Percentiles rank a stretch among this genome's conserved stretches.
Conservation (phyloP, 1,139 yeast species). For the Schizosaccharomyces versatilis region DNA sequence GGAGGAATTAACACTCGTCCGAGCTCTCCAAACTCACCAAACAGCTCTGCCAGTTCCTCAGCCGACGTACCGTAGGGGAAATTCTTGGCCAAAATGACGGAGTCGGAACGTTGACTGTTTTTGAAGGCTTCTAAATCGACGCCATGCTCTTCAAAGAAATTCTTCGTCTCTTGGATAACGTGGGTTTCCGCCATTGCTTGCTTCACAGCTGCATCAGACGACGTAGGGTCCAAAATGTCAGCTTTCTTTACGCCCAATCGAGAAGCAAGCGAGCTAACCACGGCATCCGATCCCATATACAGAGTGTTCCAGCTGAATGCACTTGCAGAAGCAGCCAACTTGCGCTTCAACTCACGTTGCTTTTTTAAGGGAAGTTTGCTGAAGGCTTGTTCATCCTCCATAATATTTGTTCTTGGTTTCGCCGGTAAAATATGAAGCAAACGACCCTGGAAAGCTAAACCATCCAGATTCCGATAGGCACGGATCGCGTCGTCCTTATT, state of each 20-base stretch:
- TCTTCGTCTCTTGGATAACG: constrained; percentile 75
- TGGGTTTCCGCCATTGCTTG: constrained; percentile 96
- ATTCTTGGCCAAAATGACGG: constrained; percentile 62
- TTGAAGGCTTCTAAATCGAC: constrained; percentile 63
- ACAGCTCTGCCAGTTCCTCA: constrained; percentile 62
- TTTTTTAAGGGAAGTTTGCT: constrained; percentile 79
- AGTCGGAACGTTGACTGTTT: constrained; percentile 46
- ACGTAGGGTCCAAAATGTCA: constrained; percentile 69
- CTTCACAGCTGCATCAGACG: constrained; percentile 76
- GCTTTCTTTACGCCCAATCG: constrained; percentile 66
- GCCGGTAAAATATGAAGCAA: constrained; percentile 75
- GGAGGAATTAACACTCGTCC: constrained; percentile 82
- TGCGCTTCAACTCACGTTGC: constrained; percentile 64
- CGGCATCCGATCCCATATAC: constrained; percentile 78
- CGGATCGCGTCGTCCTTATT: constrained; percentile 47
- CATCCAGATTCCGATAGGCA: constrained; percentile 58
- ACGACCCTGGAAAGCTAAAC: constrained; percentile 84
- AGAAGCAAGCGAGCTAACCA: constrained; percentile 68
- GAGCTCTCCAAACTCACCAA: constrained; percentile 57
- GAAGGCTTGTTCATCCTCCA: constrained; percentile 73
- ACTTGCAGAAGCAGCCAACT: constrained; percentile 60
- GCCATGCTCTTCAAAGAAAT: constrained; percentile 63
- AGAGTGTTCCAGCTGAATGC: constrained; percentile 92
- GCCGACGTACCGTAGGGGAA: constrained; percentile 69
- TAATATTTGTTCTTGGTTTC: constrained; percentile 38